These are phyloP conservation scores for Beauveria caledonica DNA, from an alignment of 2,329 filamentous ascomycete species.

Conservation along the genomic window DNA sequence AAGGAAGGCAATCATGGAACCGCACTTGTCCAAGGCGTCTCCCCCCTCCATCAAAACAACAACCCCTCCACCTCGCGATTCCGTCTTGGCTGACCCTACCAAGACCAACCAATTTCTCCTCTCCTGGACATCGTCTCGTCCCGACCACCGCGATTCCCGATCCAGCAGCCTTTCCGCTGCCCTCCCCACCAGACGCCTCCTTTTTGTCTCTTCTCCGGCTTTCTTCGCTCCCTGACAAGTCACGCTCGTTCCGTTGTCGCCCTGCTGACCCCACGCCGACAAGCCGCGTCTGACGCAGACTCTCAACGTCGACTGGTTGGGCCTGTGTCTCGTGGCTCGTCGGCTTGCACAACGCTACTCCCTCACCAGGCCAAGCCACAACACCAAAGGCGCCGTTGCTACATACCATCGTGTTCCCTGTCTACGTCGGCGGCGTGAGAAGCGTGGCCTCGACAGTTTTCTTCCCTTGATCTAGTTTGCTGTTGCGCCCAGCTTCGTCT, in stretches of 20 bases:
- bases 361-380: background rate
- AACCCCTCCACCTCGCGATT: background rate
- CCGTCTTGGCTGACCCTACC: background rate
- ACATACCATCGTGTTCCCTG: background rate
- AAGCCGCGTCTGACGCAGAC: slow-evolving; percentile 5
- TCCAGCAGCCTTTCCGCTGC: background rate
- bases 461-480: background rate
- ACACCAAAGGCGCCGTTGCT: background rate
- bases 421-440: background rate
- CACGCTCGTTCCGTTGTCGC: background rate
- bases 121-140: background rate
- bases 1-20: background rate
- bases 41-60: background rate
- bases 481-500: background rate
- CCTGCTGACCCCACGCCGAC: slow-evolving; percentile 10
- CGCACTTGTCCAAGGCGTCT: background rate
- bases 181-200: background rate
- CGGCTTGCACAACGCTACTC: background rate
- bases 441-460: background rate
- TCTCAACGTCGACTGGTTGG: background rate
- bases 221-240: background rate
- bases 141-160: background rate
- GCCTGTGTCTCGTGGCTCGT: background rate
- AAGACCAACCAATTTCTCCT: background rate
- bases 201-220: background rate